Evolutionary conservation across 164 flowering plant species (phyloP).

Genomic region (Liriodendron chinense): DNA sequence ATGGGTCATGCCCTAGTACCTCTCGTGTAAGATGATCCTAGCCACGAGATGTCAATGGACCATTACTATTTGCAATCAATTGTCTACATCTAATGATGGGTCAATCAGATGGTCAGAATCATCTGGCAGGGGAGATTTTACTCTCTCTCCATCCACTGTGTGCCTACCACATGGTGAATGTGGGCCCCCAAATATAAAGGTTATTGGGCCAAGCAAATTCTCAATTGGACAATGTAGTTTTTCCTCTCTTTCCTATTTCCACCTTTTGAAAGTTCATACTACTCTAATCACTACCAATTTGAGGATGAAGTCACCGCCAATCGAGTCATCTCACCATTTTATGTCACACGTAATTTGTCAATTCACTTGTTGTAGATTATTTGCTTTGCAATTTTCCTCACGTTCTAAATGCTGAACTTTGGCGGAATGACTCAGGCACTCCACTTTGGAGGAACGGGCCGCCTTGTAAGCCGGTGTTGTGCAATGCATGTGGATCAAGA

Average conservation of each 20-base stretch:
- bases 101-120: not conserved
- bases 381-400: not conserved
- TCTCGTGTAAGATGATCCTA: not conserved
- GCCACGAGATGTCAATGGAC: not conserved
- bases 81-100: not conserved
- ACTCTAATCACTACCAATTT: no score
- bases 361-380: not conserved
- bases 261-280: not conserved
- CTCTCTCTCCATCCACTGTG: no score
- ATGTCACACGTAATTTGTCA: not conserved
- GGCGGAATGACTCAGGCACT: constrained; percentile 26
- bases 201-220: not conserved
- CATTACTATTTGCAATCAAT: not conserved
- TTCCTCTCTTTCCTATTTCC: not conserved
- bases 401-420: constrained; percentile 1
- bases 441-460: constrained; percentile 57
- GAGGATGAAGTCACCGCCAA: not conserved
- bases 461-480: constrained; percentile 38
- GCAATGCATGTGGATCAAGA: constrained; percentile 56
- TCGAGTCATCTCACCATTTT: not conserved
- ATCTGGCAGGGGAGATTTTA: not conserved
- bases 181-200: not conserved
- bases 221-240: no score
- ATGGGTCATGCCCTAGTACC: not conserved
- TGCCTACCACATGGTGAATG: not conserved